Percentiles rank a stretch among this genome's conserved stretches.
Conservation (phyloP, 768 basidiomycete species). For the Russula griseocarnosa region DNA sequence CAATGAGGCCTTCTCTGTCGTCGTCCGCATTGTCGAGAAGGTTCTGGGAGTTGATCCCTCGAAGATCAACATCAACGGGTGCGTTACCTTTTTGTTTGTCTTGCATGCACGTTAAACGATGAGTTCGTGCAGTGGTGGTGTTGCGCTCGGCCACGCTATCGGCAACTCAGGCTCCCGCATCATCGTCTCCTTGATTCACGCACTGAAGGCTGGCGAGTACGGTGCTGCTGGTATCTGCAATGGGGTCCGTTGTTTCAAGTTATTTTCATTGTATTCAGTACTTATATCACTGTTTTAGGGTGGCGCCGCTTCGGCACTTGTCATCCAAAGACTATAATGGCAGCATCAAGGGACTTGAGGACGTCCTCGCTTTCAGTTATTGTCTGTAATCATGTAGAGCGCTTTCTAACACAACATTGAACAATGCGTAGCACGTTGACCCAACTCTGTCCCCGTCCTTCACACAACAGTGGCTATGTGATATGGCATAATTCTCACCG, state of each 20-base stretch:
- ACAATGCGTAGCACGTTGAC: not conserved
- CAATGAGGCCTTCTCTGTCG: conserved; percentile 97
- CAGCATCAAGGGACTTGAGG: not conserved
- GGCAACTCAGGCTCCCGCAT: conserved; percentile 95
- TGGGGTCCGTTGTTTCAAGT: conserved; percentile 57
- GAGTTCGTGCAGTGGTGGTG: conserved; percentile 69
- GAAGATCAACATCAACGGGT: conserved; percentile 91
- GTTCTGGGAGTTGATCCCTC: conserved; percentile 75
- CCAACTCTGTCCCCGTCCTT: not conserved
- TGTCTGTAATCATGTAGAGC: conserved; percentile 15
- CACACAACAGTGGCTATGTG: too few relatives aligned
- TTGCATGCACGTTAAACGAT: not conserved
- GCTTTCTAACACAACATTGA: not conserved
- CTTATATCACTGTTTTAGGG: conserved; percentile 49
- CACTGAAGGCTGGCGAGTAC: conserved; percentile 88
- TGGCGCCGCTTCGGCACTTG: conserved; percentile 86
- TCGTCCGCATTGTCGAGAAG: conserved; percentile 88
- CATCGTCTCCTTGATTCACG: conserved; percentile 86
- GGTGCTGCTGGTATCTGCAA: conserved; percentile 97
- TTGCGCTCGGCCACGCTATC: conserved; percentile 93
- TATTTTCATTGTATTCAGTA: conserved; percentile 4
- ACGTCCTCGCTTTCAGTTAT: conserved; percentile 1
- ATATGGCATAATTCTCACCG: not conserved
- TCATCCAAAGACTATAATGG: conserved; percentile 73
- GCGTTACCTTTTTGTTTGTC: conserved; percentile 33